Percentiles rank a stretch among this genome's conserved stretches.
phyloP scores from a whole-genome alignment of 2,329 filamentous ascomycete species.

The Ceratocystis diversiconidia region DNA sequence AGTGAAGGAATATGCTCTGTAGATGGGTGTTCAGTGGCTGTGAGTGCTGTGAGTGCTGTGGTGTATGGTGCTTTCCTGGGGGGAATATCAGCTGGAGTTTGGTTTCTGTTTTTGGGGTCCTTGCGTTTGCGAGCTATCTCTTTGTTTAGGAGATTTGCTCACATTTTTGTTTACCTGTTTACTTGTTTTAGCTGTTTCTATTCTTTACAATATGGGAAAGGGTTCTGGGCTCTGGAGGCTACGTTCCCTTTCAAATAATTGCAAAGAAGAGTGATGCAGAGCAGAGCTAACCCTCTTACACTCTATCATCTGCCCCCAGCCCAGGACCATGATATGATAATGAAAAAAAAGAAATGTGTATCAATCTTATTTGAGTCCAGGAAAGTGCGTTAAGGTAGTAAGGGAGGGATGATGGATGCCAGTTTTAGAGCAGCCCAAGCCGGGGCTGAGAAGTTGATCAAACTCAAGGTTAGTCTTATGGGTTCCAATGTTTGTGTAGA shows the following conservation, averaged over 20 bases:
- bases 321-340: background rate
- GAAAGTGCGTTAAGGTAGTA: background rate
- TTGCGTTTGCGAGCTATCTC: conserved; percentile 18
- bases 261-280: background rate
- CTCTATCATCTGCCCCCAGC: background rate
- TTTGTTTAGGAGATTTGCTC: conserved; percentile 12
- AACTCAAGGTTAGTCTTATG: background rate
- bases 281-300: background rate
- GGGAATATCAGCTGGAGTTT: conserved; percentile 15
- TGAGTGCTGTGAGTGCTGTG: background rate
- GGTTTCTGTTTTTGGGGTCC: background rate
- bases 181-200: conserved; percentile 8
- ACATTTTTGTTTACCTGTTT: conserved; percentile 9
- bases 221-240: conserved; percentile 1
- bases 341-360: background rate
- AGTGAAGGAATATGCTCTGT: background rate
- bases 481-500: background rate
- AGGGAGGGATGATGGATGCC: too few species aligned
- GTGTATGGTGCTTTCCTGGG: background rate
- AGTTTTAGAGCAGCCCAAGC: background rate
- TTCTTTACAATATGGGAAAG: conserved; percentile 8
- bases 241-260: background rate
- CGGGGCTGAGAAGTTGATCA: background rate
- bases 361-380: background rate
- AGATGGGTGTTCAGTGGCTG: background rate